Percentiles rank a stretch among this genome's conserved stretches.
phyloP scores from a whole-genome alignment of 768 basidiomycete genomes.

The Cyathus striatus region DNA sequence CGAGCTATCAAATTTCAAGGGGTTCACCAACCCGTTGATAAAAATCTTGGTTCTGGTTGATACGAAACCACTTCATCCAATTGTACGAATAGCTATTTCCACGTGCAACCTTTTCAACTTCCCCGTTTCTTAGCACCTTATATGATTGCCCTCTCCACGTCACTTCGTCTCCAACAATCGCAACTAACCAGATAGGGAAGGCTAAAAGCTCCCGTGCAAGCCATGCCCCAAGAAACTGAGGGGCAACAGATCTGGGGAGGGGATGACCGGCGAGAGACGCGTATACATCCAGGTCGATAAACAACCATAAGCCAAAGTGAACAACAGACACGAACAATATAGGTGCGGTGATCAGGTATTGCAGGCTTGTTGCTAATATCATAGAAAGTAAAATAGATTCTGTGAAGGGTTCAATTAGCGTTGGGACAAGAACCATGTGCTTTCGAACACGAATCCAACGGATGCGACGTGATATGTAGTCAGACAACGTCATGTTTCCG shows the following conservation, averaged over 20 bases:
- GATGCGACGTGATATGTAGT: conserved; percentile 85
- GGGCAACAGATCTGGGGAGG: conserved; percentile 40
- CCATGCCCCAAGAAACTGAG: conserved; percentile 77
- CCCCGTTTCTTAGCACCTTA: conserved; percentile 68
- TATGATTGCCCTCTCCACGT: conserved; percentile 86
- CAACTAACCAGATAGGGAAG: conserved; percentile 83
- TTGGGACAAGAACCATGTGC: conserved; percentile 85
- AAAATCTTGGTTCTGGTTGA: conserved; percentile 13
- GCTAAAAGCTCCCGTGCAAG: conserved; percentile 72
- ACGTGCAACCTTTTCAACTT: conserved; percentile 36
- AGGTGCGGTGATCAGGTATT: conserved; percentile 45
- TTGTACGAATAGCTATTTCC: conserved; percentile 9
- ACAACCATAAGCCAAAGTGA: conserved; percentile 69
- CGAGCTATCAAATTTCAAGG: neutral
- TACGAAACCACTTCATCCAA: conserved; percentile 20
- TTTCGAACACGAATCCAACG: conserved; percentile 98
- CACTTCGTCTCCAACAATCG: conserved; percentile 77
- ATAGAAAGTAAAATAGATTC: conserved; percentile 73
- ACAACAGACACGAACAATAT: conserved; percentile 47
- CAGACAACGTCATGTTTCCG: conserved; percentile 79
- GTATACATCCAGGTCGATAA: conserved; percentile 80
- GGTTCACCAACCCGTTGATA: conserved; percentile 27
- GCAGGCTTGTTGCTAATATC: conserved; percentile 54
- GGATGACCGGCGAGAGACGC: conserved; percentile 68
- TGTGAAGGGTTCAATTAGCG: conserved; percentile 87